A percentile compares a stretch with the other conserved stretches of the same genome.
phyloP scores from a whole-genome alignment of 108 stramenopile genomes.

The Nitzschia sp. region DNA sequence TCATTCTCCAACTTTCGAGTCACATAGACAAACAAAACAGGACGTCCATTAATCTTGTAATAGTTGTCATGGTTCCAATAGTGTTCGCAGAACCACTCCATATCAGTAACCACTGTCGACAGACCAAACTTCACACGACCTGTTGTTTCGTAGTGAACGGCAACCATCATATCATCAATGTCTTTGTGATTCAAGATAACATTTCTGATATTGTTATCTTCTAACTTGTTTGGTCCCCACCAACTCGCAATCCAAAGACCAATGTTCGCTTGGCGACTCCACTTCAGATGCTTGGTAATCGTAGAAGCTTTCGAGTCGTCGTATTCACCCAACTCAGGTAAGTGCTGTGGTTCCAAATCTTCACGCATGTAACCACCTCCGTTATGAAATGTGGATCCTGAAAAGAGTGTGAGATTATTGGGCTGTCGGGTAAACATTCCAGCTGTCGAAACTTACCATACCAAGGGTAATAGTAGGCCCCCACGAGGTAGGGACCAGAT shows the following conservation, averaged over 20 bases:
- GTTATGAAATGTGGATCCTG: conserved; percentile 40
- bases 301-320: conserved; percentile 38
- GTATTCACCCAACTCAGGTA: conserved; percentile 46
- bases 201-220: conserved; percentile 36
- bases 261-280: conserved; percentile 53
- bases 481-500: conserved; percentile 27
- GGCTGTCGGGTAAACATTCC: no score
- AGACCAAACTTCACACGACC: conserved; percentile 17
- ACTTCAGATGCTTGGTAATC: conserved; percentile 41
- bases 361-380: conserved; percentile 40
- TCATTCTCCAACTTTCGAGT: conserved; percentile 27
- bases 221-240: conserved; percentile 41
- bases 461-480: conserved; percentile 59
- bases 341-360: conserved; percentile 38
- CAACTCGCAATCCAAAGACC: conserved; percentile 46
- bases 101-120: conserved; percentile 7
- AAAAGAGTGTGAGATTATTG: background rate
- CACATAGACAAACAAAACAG: conserved; percentile 46
- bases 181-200: conserved; percentile 40
- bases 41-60: conserved; percentile 37
- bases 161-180: conserved; percentile 36
- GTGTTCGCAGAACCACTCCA: conserved; percentile 33
- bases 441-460: conserved; percentile 14
- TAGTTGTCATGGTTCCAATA: conserved; percentile 54
- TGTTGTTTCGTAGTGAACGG: conserved; percentile 44